Conservation (phyloP, 805 yeast species). For the Pichia gijzeniarum region DNA sequence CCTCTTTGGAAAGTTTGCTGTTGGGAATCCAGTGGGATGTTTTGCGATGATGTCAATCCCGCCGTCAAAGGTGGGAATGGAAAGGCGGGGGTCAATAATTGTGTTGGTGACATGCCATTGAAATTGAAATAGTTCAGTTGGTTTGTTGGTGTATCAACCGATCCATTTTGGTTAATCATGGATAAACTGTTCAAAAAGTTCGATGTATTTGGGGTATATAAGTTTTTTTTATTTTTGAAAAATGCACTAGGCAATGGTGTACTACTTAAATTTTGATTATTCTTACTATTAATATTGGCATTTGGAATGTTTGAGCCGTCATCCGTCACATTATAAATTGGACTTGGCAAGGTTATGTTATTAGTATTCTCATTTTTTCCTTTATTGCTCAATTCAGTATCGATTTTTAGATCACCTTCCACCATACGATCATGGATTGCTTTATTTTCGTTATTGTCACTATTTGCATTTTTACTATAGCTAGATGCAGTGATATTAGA, state of each 20-base stretch:
- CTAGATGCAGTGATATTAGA: background rate
- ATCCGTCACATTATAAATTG: constrained; percentile 8
- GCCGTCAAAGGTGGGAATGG: constrained; percentile 20
- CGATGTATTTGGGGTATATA: constrained; percentile 8
- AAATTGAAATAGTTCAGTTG: constrained; percentile 25
- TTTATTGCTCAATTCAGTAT: background rate
- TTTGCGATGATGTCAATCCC: constrained; percentile 17
- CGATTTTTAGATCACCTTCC: background rate
- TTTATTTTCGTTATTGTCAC: constrained; percentile 5
- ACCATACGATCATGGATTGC: background rate
- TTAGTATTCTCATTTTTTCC: background rate
- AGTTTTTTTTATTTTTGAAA: constrained; percentile 5
- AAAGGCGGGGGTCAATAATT: constrained; percentile 14
- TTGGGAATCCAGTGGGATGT: constrained; percentile 13
- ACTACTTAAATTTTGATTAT: constrained; percentile 3
- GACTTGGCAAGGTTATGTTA: constrained; percentile 3
- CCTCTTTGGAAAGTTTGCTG: background rate
- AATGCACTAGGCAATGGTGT: constrained; percentile 7
- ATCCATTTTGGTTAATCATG: constrained; percentile 5
- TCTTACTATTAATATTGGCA: constrained; percentile 10
- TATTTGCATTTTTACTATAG: constrained; percentile 1
- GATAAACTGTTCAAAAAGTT: constrained; percentile 16
- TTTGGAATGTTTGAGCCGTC: constrained; percentile 4
- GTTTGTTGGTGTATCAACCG: constrained; percentile 8
- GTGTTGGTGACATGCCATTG: constrained; percentile 31